Conservation (phyloP, 345 rosid species). For the Lepidium sativum region DNA sequence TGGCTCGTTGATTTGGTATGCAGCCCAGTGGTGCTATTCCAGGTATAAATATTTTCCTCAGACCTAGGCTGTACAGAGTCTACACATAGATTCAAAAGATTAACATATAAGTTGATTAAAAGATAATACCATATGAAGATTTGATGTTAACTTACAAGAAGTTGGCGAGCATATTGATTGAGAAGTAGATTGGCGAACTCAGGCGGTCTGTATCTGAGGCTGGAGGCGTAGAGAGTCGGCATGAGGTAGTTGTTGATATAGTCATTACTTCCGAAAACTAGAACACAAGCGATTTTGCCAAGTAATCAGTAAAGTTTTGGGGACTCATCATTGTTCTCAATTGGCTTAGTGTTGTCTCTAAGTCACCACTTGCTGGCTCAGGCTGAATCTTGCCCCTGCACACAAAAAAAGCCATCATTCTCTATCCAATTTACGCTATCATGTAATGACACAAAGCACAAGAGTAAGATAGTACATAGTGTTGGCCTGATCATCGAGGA, state of each 20-base stretch:
- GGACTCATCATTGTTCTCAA: constrained; percentile 42
- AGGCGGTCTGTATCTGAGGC: constrained; percentile 42
- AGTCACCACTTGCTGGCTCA: constrained; percentile 60
- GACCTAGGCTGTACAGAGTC: constrained; percentile 63
- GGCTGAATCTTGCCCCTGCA: constrained; percentile 50
- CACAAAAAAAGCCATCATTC: neutral
- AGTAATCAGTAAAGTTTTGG: constrained; percentile 35
- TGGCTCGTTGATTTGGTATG: constrained; percentile 67
- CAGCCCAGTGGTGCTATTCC: constrained; percentile 79
- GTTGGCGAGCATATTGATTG: constrained; percentile 51
- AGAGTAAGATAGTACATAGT: constrained; percentile 37
- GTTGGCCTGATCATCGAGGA: constrained; percentile 72
- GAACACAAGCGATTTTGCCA: constrained; percentile 44
- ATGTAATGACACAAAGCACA: neutral
- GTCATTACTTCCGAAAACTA: constrained; percentile 84
- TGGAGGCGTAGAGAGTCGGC: constrained; percentile 56
- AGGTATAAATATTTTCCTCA: constrained; percentile 56
- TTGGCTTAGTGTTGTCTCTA: constrained; percentile 54
- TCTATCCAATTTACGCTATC: neutral
- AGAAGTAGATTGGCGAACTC: constrained; percentile 59
- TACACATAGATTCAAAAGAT: constrained; percentile 17
- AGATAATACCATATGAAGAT: neutral
- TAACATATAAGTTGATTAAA: neutral
- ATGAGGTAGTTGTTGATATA: constrained; percentile 90
- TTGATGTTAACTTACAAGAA: constrained; percentile 33